Conservation (phyloP, 345 rosid genomes). For the Hibiscus trionum region DNA sequence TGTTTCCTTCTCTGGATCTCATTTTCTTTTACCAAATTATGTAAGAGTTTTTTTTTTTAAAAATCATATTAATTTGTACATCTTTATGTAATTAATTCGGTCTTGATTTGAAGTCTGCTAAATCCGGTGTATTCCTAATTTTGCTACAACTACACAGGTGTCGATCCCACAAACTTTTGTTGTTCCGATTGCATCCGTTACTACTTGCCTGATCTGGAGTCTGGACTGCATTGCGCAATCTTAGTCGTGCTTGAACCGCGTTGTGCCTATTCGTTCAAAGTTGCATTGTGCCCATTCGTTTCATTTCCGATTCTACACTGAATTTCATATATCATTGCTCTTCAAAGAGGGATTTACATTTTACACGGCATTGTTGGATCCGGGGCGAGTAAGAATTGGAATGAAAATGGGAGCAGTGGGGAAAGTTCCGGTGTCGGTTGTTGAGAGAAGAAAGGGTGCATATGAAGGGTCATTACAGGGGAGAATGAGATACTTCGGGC, state of each 20-base stretch:
- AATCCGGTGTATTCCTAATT: neutral
- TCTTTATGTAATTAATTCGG: no score
- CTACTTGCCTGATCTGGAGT: neutral
- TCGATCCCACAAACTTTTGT: neutral
- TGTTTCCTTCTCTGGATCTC: neutral
- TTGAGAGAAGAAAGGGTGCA: conserved; percentile 1
- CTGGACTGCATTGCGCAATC: neutral
- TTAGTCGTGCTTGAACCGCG: neutral
- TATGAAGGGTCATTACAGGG: neutral
- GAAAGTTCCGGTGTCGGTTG: neutral
- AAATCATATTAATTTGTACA: no score
- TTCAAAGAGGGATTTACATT: no score
- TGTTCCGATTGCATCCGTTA: neutral
- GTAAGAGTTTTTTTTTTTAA: no score
- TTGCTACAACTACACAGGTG: neutral
- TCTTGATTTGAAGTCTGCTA: neutral
- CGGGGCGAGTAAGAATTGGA: neutral
- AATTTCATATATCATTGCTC: no score
- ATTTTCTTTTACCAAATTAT: neutral
- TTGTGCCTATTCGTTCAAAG: neutral
- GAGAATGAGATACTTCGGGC: conserved; percentile 31
- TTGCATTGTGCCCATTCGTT: neutral
- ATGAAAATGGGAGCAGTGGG: neutral
- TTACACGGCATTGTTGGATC: no score
- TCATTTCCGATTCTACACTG: no score